These are phyloP conservation scores for Amylocarpus encephaloides DNA, from an alignment of 2,329 filamentous ascomycete species.

Conservation along the genomic window DNA sequence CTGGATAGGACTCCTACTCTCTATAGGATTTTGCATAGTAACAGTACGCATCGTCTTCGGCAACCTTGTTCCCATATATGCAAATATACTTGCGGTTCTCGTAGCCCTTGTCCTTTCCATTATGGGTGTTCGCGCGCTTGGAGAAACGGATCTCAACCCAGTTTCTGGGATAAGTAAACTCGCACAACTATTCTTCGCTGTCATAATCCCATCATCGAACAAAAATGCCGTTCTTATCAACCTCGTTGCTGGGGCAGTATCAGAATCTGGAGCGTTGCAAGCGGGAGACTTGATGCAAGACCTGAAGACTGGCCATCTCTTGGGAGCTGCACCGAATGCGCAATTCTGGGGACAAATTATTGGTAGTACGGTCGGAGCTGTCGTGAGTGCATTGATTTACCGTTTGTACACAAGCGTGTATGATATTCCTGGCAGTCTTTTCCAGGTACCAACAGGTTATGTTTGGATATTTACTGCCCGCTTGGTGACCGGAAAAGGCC, in stretches of 20 bases:
- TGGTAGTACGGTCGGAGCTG: slow-evolving; percentile 76
- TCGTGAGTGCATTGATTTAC: slow-evolving; percentile 83
- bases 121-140: slow-evolving; percentile 62
- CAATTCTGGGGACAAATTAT: slow-evolving; percentile 97
- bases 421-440: slow-evolving; percentile 77
- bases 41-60: slow-evolving; percentile 83
- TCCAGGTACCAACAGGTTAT: slow-evolving; percentile 89
- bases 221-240: slow-evolving; percentile 92
- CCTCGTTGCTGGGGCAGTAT: slow-evolving; percentile 84
- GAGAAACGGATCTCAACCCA: slow-evolving; percentile 89
- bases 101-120: slow-evolving; percentile 78
- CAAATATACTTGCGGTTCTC: slow-evolving; percentile 71
- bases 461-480: slow-evolving; percentile 97
- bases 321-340: slow-evolving; percentile 86
- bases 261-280: slow-evolving; percentile 79
- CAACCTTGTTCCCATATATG: slow-evolving; percentile 68
- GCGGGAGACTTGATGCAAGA: slow-evolving; percentile 97
- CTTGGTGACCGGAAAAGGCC: slow-evolving; percentile 81
- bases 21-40: slow-evolving; percentile 70
- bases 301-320: slow-evolving; percentile 87
- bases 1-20: slow-evolving; percentile 66
- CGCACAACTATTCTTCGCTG: slow-evolving; percentile 88
- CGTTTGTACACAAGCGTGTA: slow-evolving; percentile 88
- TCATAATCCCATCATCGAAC: slow-evolving; percentile 74
- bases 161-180: slow-evolving; percentile 96